Conservation (phyloP, 1,284 basidiomycete species). For the Cryptococcus sp. region DNA sequence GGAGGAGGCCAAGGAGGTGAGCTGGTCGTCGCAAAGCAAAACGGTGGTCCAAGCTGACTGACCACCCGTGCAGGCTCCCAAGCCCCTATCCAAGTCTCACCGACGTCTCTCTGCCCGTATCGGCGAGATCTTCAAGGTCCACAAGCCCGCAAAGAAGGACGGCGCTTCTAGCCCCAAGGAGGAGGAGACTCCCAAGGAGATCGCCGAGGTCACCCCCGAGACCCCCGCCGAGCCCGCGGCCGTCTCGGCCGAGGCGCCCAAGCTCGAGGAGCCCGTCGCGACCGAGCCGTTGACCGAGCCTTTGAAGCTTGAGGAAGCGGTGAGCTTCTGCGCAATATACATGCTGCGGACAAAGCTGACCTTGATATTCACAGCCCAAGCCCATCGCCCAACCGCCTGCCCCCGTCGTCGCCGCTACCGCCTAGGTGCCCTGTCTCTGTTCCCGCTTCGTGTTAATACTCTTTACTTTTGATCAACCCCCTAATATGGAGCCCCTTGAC, state of each 20-base stretch:
- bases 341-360: background rate
- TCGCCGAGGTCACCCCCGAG: conserved; percentile 11
- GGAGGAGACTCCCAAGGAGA: conserved; percentile 22
- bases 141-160: conserved; percentile 39
- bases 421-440: conserved; percentile 20
- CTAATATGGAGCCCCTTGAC: conserved; percentile 1
- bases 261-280: conserved; percentile 36
- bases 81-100: conserved; percentile 38
- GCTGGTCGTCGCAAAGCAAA: conserved; percentile 6
- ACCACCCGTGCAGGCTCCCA: conserved; percentile 1
- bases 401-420: conserved; percentile 34
- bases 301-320: conserved; percentile 43
- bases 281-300: conserved; percentile 32
- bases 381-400: conserved; percentile 27
- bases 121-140: conserved; percentile 37
- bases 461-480: background rate
- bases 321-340: no score
- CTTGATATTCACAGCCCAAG: conserved; percentile 21
- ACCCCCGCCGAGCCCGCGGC: conserved; percentile 17
- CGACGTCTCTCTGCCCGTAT: conserved; percentile 46
- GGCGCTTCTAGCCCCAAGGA: conserved; percentile 27
- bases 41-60: background rate
- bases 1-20: conserved; percentile 16
- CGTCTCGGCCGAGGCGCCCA: conserved; percentile 38
- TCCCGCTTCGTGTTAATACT: background rate